Evolutionary conservation across 208 protist genomes (phyloP).

Genomic region (Leishmania martiniquensis): DNA sequence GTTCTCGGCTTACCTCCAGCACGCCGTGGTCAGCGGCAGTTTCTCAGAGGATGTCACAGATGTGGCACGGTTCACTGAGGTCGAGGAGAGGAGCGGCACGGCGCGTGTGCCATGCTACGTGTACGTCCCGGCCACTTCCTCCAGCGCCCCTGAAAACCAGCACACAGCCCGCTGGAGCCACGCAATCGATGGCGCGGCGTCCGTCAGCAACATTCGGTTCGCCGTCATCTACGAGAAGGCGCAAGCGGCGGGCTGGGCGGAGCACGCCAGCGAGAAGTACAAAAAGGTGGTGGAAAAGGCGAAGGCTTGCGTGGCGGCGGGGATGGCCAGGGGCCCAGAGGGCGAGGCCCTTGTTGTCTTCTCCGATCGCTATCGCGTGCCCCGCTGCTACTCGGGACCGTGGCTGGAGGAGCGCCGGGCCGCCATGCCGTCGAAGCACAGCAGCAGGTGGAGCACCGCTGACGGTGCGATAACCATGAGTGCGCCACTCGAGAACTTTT

Average conservation of each 20-base stretch:
- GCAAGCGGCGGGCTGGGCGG: conserved; percentile 40
- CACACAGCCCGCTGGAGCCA: conserved; percentile 51
- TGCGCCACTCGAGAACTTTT: conserved; percentile 44
- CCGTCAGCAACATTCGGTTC: conserved; percentile 76
- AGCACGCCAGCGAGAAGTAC: conserved; percentile 36
- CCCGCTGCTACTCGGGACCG: conserved; percentile 65
- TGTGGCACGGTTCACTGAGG: conserved; percentile 34
- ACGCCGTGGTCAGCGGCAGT: conserved; percentile 40
- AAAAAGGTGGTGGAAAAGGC: conserved; percentile 47
- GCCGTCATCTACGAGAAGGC: conserved; percentile 61
- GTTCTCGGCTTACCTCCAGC: conserved; percentile 65
- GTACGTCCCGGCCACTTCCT: conserved; percentile 45
- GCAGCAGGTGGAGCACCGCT: not conserved
- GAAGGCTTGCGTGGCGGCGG: conserved; percentile 39
- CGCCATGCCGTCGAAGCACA: not conserved
- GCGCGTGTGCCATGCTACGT: conserved; percentile 79
- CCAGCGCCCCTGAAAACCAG: conserved; percentile 29
- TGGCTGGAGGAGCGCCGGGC: conserved; percentile 52
- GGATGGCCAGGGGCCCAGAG: conserved; percentile 47
- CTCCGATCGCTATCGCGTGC: conserved; percentile 64
- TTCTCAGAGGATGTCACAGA: conserved; percentile 73
- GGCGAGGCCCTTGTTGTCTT: conserved; percentile 68
- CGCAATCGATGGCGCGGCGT: conserved; percentile 58
- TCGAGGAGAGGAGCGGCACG: conserved; percentile 33
- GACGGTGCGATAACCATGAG: conserved; percentile 26